A percentile compares a stretch with the other conserved stretches of the same genome.
These are phyloP conservation scores for Plasmodium reichenowi DNA, from an alignment of 169 alveolate genomes.

Conservation along the genomic window DNA sequence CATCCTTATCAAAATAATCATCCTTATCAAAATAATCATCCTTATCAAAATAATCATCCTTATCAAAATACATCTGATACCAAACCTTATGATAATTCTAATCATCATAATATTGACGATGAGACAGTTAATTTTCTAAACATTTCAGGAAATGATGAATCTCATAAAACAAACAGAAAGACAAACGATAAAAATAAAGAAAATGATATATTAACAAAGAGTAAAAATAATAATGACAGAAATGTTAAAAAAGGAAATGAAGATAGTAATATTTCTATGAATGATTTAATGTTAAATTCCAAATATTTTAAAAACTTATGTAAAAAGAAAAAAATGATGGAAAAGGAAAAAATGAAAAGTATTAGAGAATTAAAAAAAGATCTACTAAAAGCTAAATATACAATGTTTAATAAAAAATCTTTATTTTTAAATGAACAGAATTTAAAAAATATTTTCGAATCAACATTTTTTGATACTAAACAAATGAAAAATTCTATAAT, in stretches of 20 bases:
- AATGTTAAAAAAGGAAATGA: constrained; percentile 9
- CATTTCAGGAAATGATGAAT: too few relatives aligned
- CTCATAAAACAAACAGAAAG: too few relatives aligned
- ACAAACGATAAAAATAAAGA: too few relatives aligned
- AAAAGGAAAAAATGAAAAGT: constrained; percentile 64
- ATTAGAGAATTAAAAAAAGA: constrained; percentile 51
- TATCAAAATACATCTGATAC: too few relatives aligned
- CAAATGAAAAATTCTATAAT: constrained; percentile 60
- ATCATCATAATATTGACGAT: too few relatives aligned
- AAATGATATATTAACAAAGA: neutral
- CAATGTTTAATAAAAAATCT: constrained; percentile 27
- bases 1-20: too few relatives aligned
- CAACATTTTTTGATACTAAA: constrained; percentile 63
- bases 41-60: too few relatives aligned
- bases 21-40: too few relatives aligned
- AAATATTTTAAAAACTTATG: constrained; percentile 30
- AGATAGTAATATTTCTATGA: constrained; percentile 16
- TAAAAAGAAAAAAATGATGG: constrained; percentile 59
- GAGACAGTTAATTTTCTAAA: too few relatives aligned
- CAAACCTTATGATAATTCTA: too few relatives aligned
- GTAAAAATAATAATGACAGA: neutral
- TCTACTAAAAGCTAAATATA: constrained; percentile 40
- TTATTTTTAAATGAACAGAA: constrained; percentile 49
- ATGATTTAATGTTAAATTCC: constrained; percentile 14
- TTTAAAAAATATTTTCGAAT: constrained; percentile 65